Evolutionary conservation across 129 eudicot species (phyloP).

Genomic region (Smallanthus sonchifolius): DNA sequence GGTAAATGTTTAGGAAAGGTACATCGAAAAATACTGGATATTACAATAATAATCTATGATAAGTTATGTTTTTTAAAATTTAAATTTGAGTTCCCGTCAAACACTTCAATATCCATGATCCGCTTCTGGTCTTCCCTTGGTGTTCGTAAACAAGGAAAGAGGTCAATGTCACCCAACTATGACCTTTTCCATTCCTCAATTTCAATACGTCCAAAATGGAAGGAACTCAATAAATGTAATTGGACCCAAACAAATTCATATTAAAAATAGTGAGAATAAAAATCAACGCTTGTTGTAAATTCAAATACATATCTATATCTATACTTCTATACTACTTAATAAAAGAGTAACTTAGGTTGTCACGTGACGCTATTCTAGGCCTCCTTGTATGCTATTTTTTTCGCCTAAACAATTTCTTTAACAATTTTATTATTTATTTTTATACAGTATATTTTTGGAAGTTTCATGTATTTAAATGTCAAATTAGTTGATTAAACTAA

Average conservation of each 20-base stretch:
- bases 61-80: neutral
- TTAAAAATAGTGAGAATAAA: neutral
- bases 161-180: neutral
- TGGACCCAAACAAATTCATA: neutral
- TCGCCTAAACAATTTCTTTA: too few relatives aligned
- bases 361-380: too few relatives aligned
- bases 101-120: neutral
- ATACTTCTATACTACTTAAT: too few relatives aligned
- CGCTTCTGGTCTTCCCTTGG: neutral
- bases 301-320: neutral
- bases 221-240: neutral
- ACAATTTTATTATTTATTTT: too few relatives aligned
- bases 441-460: too few relatives aligned
- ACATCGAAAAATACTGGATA: too few relatives aligned
- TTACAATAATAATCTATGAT: neutral
- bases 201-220: neutral
- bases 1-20: too few relatives aligned
- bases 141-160: slow-evolving; percentile 1
- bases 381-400: too few relatives aligned
- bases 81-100: slow-evolving; percentile 4
- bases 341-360: too few relatives aligned
- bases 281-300: neutral
- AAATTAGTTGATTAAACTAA: too few relatives aligned
- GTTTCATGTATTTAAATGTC: too few relatives aligned
- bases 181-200: slow-evolving; percentile 5